Conservation (phyloP, 768 basidiomycete species). For the Suillus weaverae region DNA sequence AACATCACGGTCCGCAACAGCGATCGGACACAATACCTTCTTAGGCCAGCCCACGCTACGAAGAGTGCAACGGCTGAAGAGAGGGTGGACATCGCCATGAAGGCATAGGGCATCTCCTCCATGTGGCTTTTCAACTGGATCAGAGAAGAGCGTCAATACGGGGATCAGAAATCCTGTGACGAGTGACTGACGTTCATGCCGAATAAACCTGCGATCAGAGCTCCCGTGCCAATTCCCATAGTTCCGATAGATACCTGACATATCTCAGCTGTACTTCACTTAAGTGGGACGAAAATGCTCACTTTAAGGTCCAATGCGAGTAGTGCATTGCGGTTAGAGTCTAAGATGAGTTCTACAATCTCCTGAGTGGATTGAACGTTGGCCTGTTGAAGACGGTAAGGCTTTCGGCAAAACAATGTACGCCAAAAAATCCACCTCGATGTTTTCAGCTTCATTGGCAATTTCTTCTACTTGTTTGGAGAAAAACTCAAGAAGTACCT, state of each 20-base stretch:
- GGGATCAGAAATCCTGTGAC: constrained; percentile 4
- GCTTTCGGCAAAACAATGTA: not conserved
- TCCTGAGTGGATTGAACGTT: constrained; percentile 98
- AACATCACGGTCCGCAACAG: constrained; percentile 14
- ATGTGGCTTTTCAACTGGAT: constrained; percentile 70
- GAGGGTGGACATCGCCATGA: constrained; percentile 60
- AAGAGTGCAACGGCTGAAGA: constrained; percentile 59
- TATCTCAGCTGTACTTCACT: constrained; percentile 4
- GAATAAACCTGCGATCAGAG: constrained; percentile 86
- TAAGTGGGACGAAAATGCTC: constrained; percentile 10
- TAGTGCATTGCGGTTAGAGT: constrained; percentile 92
- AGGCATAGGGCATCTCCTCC: constrained; percentile 74
- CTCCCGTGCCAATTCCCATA: constrained; percentile 88
- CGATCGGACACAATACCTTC: constrained; percentile 43
- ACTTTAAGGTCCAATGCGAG: constrained; percentile 91
- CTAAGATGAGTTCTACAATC: constrained; percentile 94
- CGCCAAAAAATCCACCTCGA: constrained; percentile 51
- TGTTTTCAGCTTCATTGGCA: constrained; percentile 88
- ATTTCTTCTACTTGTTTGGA: constrained; percentile 97
- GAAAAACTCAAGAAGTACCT: constrained; percentile 91
- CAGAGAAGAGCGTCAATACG: constrained; percentile 10
- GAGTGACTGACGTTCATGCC: constrained; percentile 86
- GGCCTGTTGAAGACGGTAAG: constrained; percentile 43
- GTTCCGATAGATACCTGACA: constrained; percentile 87
- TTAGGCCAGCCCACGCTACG: constrained; percentile 66